phyloP scores from a whole-genome alignment of 2,329 filamentous ascomycete genomes.

The Trichophaea hybrida region DNA sequence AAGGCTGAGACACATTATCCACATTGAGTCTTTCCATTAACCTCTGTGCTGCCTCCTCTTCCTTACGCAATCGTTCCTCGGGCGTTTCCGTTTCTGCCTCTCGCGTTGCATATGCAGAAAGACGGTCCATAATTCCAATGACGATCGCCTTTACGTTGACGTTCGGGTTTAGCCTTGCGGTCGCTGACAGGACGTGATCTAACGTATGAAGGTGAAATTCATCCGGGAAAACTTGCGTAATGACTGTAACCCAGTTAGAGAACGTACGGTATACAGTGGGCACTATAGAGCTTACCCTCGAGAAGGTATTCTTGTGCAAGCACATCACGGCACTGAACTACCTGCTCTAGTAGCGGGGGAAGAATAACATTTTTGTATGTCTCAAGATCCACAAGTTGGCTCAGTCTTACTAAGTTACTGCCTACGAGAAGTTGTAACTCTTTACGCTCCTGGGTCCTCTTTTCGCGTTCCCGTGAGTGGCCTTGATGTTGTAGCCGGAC shows the following conservation, averaged over 20 bases:
- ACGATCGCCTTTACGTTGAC: conserved; percentile 98
- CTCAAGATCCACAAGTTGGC: conserved; percentile 87
- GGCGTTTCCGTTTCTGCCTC: conserved; percentile 59
- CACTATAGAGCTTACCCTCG: conserved; percentile 43
- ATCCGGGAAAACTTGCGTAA: conserved; percentile 97
- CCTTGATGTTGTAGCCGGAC: conserved; percentile 94
- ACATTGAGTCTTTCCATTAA: conserved; percentile 67
- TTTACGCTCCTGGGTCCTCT: conserved; percentile 83
- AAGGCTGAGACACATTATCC: conserved; percentile 29
- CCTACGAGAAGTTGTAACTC: conserved; percentile 91
- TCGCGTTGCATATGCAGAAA: conserved; percentile 86
- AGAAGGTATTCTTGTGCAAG: conserved; percentile 93
- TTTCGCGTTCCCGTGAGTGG: conserved; percentile 84
- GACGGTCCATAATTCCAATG: conserved; percentile 89
- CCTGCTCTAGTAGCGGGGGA: conserved; percentile 80
- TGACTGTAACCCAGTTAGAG: conserved; percentile 42
- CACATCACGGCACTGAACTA: conserved; percentile 94
- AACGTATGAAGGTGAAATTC: conserved; percentile 96
- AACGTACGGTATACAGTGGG: conserved; percentile 25
- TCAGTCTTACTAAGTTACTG: conserved; percentile 87
- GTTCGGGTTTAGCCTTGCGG: conserved; percentile 82
- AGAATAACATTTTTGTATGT: conserved; percentile 86
- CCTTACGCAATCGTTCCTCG: conserved; percentile 59
- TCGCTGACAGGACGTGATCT: conserved; percentile 85
- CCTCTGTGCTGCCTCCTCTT: conserved; percentile 67